Percentiles rank a stretch among this genome's conserved stretches.
Evolutionary conservation across 2,329 filamentous ascomycete species (phyloP).

Genomic region (Pestalotiopsis sp.): DNA sequence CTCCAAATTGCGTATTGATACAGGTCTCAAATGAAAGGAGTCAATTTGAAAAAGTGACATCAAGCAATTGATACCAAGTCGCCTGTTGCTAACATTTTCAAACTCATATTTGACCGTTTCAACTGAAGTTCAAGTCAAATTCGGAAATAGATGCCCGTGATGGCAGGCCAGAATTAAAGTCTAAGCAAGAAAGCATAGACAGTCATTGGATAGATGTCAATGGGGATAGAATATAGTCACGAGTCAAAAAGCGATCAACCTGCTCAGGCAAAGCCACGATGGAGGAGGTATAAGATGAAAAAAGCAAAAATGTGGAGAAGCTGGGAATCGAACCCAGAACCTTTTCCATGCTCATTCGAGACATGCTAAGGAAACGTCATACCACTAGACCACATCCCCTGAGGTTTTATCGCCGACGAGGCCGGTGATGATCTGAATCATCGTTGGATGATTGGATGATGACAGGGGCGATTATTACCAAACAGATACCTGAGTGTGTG

Average conservation of each 20-base stretch:
- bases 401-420: not conserved
- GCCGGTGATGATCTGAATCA: not conserved
- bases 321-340: conserved; percentile 18
- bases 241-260: not conserved
- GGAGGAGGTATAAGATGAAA: not conserved
- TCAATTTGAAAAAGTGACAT: no score
- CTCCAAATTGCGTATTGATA: no score
- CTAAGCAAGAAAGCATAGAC: no score
- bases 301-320: conserved; percentile 13
- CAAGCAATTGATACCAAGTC: no score
- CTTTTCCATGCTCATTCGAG: conserved; percentile 13
- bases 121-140: no score
- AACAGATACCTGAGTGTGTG: not conserved
- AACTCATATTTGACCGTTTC: no score
- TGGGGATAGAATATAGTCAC: not conserved
- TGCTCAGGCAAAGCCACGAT: not conserved
- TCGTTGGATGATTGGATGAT: not conserved
- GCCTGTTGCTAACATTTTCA: no score
- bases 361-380: conserved; percentile 18
- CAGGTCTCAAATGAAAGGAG: no score
- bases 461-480: not conserved
- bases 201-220: not conserved
- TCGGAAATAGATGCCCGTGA: no score
- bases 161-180: no score
- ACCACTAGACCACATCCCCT: conserved; percentile 13